phyloP scores from a whole-genome alignment of 1,284 basidiomycete genomes.

The Crepidotus sp. region DNA sequence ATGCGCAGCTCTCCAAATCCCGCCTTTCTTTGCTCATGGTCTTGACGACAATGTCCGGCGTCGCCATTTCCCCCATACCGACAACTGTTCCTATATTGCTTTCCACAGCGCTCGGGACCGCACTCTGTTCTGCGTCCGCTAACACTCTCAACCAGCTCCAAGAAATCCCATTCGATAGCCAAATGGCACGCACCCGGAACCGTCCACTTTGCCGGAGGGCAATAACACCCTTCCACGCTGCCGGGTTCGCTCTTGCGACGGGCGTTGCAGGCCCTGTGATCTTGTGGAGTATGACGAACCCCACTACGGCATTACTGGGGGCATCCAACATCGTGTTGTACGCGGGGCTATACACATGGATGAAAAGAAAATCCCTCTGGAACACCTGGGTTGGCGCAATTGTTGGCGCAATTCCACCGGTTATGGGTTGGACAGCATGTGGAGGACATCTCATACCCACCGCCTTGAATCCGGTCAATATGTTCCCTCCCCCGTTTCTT shows the following conservation, averaged over 20 bases:
- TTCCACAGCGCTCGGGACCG: conserved; percentile 82
- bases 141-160: conserved; percentile 94
- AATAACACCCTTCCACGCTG: conserved; percentile 82
- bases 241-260: conserved; percentile 67
- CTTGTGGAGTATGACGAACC: conserved; percentile 79
- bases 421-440: conserved; percentile 98
- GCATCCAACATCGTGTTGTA: conserved; percentile 85
- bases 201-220: no score
- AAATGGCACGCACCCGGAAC: conserved; percentile 93
- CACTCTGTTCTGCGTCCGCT: conserved; percentile 86
- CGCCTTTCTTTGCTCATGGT: conserved; percentile 82
- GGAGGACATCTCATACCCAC: conserved; percentile 74
- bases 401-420: conserved; percentile 87
- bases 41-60: conserved; percentile 86
- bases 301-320: conserved; percentile 80
- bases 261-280: conserved; percentile 73
- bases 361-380: conserved; percentile 79
- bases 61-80: conserved; percentile 85
- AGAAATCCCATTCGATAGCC: conserved; percentile 93
- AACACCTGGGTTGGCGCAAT: conserved; percentile 97
- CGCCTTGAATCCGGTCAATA: conserved; percentile 38
- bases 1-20: conserved; percentile 81
- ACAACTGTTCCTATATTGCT: conserved; percentile 77
- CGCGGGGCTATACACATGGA: conserved; percentile 85
- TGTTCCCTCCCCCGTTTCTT: conserved; percentile 33